These are phyloP conservation scores for Kluyveromyces sp. DNA, from an alignment of 1,139 yeast genomes.

Conservation along the genomic window DNA sequence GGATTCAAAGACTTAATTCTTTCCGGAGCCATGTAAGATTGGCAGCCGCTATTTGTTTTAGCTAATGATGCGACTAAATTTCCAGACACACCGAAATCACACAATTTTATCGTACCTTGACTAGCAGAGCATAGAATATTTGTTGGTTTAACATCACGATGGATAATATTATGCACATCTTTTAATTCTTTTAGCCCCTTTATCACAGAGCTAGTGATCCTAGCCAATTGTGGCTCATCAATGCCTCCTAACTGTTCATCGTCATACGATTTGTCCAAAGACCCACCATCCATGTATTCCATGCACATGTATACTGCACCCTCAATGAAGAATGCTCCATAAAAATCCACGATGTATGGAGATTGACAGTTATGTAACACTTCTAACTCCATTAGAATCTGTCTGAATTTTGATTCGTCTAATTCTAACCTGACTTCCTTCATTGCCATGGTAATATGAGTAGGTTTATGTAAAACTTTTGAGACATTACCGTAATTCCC, in stretches of 20 bases:
- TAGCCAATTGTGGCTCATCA: constrained; percentile 73
- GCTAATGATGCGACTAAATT: constrained; percentile 94
- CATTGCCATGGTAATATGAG: constrained; percentile 92
- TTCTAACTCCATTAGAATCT: constrained; percentile 91
- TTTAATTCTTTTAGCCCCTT: constrained; percentile 78
- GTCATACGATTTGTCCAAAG: constrained; percentile 77
- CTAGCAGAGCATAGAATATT: constrained; percentile 74
- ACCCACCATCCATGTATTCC: constrained; percentile 98
- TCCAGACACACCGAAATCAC: constrained; percentile 97
- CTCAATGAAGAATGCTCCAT: constrained; percentile 94
- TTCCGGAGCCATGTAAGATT: constrained; percentile 98
- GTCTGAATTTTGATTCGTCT: constrained; percentile 86
- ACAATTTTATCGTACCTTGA: constrained; percentile 77
- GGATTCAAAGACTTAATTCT: constrained; percentile 62
- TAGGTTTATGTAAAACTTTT: constrained; percentile 89
- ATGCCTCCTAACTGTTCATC: constrained; percentile 52
- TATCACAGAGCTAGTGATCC: constrained; percentile 73
- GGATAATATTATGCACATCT: constrained; percentile 85
- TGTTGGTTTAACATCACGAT: constrained; percentile 96
- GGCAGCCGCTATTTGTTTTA: constrained; percentile 95
- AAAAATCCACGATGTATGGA: constrained; percentile 88
- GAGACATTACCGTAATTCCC: constrained; percentile 96
- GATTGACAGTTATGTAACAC: constrained; percentile 84
- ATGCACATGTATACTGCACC: constrained; percentile 98
- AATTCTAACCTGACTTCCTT: constrained; percentile 88